Percentiles rank a stretch among this genome's conserved stretches.
These are phyloP conservation scores for Diaporthe sp. DNA, from an alignment of 2,329 filamentous ascomycete genomes.

Conservation along the genomic window DNA sequence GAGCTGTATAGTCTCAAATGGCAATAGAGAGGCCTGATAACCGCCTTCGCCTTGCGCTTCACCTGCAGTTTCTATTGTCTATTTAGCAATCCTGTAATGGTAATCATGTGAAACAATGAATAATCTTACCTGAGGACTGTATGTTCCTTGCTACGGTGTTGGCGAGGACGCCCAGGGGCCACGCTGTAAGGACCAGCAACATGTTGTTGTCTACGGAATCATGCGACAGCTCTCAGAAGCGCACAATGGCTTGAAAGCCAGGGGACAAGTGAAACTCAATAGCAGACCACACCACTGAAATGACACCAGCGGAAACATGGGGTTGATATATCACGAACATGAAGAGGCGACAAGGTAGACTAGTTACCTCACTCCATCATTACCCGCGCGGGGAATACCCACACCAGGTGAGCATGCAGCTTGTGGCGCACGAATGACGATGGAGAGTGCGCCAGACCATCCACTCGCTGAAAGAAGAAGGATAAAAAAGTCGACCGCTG, in stretches of 20 bases:
- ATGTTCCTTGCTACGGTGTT: not conserved
- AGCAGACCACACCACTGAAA: not conserved
- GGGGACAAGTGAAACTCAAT: not conserved
- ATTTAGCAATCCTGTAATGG: not conserved
- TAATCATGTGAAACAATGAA: too few species aligned
- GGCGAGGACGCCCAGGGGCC: not conserved
- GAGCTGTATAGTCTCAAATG: constrained; percentile 21
- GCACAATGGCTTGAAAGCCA: not conserved
- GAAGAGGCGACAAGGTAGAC: not conserved
- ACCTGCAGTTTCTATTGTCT: not conserved
- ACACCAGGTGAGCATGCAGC: not conserved
- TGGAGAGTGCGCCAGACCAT: not conserved
- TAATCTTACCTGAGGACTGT: not conserved
- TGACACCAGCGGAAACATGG: not conserved
- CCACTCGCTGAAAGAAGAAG: not conserved
- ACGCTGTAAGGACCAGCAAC: not conserved
- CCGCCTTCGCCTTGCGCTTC: not conserved
- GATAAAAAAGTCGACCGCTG: not conserved
- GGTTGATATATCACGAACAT: not conserved
- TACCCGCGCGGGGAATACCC: constrained; percentile 6
- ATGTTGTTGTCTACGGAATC: not conserved
- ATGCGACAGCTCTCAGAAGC: not conserved
- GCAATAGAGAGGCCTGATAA: not conserved
- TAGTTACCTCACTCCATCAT: not conserved
- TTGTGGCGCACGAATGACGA: constrained; percentile 12